A percentile compares a stretch with the other conserved stretches of the same genome.
These are phyloP conservation scores for Cryptococcus amylolentus DNA, from an alignment of 1,284 basidiomycete species.

Conservation along the genomic window DNA sequence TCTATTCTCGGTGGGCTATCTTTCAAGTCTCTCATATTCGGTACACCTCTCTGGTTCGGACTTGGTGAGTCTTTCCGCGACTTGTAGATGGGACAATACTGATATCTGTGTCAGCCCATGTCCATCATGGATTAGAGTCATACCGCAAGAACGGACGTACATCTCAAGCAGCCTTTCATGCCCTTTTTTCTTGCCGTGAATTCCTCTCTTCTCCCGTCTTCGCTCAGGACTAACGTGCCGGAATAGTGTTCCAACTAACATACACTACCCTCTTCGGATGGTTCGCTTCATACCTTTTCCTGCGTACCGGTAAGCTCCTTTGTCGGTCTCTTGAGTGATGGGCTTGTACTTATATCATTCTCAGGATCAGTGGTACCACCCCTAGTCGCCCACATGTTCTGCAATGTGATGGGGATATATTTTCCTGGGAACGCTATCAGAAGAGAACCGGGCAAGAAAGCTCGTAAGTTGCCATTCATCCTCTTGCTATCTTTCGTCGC, in stretches of 20 bases:
- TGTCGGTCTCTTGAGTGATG: not conserved
- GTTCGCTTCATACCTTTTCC: conserved; percentile 78
- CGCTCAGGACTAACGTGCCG: not conserved
- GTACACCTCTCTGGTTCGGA: conserved; percentile 83
- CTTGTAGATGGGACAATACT: not conserved
- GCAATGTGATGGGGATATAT: conserved; percentile 81
- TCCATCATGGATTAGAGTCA: conserved; percentile 84
- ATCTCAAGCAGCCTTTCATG: conserved; percentile 59
- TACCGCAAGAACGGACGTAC: conserved; percentile 70
- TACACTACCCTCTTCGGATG: conserved; percentile 93
- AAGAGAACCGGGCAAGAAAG: conserved; percentile 32
- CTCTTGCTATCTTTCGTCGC: not conserved
- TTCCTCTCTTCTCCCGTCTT: not conserved
- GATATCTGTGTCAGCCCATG: conserved; percentile 63
- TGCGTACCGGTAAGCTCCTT: conserved; percentile 64
- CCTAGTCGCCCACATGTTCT: conserved; percentile 76
- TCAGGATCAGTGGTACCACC: conserved; percentile 54
- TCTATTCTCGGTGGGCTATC: conserved; percentile 67
- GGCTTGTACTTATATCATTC: not conserved
- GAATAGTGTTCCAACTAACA: conserved; percentile 71
- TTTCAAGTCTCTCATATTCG: conserved; percentile 63
- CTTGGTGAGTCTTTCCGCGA: conserved; percentile 57
- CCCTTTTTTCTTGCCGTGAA: conserved; percentile 60
- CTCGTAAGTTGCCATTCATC: conserved; percentile 17
- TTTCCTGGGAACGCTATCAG: conserved; percentile 32